Conservation (phyloP, 1,284 basidiomycete genomes). For the Microbotryum scabiosae region DNA sequence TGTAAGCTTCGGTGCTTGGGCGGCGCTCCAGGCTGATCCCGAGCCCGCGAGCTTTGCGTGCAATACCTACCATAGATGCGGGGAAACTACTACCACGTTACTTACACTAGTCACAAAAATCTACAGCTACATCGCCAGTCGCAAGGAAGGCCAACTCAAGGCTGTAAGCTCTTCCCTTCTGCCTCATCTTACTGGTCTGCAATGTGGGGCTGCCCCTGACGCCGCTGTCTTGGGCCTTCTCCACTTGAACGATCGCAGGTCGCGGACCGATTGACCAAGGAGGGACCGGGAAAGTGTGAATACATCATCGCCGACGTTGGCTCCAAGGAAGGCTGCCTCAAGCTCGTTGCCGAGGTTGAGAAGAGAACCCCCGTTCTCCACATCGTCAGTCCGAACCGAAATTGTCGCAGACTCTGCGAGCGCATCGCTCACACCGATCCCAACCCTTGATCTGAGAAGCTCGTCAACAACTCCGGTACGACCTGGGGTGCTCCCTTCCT, state of each 20-base stretch:
- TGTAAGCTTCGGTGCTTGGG: constrained; percentile 26
- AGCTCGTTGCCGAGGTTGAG: constrained; percentile 59
- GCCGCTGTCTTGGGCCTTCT: neutral
- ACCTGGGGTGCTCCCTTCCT: constrained; percentile 69
- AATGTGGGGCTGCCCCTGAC: neutral
- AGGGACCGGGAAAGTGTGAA: constrained; percentile 52
- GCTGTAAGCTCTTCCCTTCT: constrained; percentile 40
- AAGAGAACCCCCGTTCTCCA: constrained; percentile 58
- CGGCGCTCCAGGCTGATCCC: too few species aligned
- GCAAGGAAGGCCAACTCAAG: constrained; percentile 67
- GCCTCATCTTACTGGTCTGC: neutral
- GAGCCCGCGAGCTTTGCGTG: too few species aligned
- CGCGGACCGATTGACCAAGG: constrained; percentile 31
- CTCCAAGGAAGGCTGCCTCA: constrained; percentile 61
- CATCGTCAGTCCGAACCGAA: constrained; percentile 21
- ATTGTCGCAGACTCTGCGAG: neutral
- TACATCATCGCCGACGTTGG: constrained; percentile 65
- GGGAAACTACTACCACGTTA: too few species aligned
- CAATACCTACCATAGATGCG: too few species aligned
- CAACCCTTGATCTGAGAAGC: constrained; percentile 38
- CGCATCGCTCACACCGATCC: neutral
- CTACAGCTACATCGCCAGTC: constrained; percentile 68
- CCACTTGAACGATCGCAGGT: constrained; percentile 39
- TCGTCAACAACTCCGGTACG: constrained; percentile 68
- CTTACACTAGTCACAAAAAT: too few species aligned